Base-by-base conservation (phyloP, 2,329 filamentous ascomycete genomes). In the Diaporthe sp. region DNA sequence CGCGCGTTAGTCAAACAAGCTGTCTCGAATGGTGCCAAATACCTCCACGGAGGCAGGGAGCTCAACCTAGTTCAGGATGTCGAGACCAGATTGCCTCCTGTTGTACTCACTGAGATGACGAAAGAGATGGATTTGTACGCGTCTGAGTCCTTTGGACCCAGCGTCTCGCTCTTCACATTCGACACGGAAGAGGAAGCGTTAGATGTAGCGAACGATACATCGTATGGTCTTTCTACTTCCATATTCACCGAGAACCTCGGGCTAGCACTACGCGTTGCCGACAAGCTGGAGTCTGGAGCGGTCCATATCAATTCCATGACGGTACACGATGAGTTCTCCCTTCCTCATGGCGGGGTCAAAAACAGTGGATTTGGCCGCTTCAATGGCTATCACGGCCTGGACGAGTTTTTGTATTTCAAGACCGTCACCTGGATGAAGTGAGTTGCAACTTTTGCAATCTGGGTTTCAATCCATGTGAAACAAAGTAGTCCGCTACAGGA, bases 81-180 rank as follows among this genome's bases (percentile, higher is more conserved):
- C 27, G 22, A 83, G 5, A 72, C 77, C 51, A 53, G 30, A 25
- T 87, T 92, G 84, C 85, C 86, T 4, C 89, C 90, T 1, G 79
- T 90, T 68, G 85, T 92, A 66, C 80, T 92, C 3, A 85, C 86
- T 27, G 19, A 32, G 85, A 86, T 61, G 86, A 92, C 19, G 90
- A 83, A 44, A 86, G 87, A 87, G 3, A 92, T 92, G 90, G 88
- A 90, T 58, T 78, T 92, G 8, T 92, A 88, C 79, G 81, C 87
- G 77, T 88, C 86, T 12, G 91, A 93, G 79, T 89, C 88, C 0
- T 93, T 93, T 76, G 91, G 91, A 0, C 91, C 91, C 1, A 87
- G 87, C 0, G 89, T 92, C 0, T 88, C 86, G 6, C 80, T 93
- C 58, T 86, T 90, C 19, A 84, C 86, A 3, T 86, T 92, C 50